Conservation (phyloP, 2,329 filamentous ascomycete species). For the Drechslerella stenobrocha region DNA sequence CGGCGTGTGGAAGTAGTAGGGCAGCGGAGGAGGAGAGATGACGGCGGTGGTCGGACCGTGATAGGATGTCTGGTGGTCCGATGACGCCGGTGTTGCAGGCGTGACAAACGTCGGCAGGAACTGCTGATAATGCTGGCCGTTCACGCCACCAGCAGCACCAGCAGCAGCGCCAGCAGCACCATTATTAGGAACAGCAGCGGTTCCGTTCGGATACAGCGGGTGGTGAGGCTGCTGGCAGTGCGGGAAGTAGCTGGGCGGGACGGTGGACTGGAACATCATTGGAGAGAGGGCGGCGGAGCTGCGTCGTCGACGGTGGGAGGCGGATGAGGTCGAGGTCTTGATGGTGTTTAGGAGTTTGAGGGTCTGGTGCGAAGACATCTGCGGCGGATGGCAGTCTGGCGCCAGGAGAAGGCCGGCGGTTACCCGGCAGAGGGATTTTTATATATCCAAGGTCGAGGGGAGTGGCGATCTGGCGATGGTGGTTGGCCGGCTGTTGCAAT, state of each 20-base stretch:
- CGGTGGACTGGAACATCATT: conserved; percentile 33
- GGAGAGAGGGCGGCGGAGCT: conserved; percentile 29
- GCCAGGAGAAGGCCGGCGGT: not conserved
- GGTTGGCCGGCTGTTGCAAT: conserved; percentile 23
- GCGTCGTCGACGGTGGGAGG: conserved; percentile 34
- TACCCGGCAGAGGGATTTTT: conserved; percentile 10
- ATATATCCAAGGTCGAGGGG: conserved; percentile 21
- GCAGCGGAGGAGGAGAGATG: conserved; percentile 21
- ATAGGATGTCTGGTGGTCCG: conserved; percentile 48
- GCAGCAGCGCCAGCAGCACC: not conserved
- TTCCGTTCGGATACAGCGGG: not conserved
- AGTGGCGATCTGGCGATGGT: not conserved
- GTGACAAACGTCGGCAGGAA: conserved; percentile 47
- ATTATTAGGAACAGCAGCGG: conserved; percentile 9
- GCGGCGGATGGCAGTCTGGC: not conserved
- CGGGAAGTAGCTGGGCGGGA: conserved; percentile 33
- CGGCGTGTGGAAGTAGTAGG: conserved; percentile 43
- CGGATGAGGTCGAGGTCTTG: conserved; percentile 31
- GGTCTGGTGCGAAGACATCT: conserved; percentile 41
- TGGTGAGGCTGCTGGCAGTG: conserved; percentile 29
- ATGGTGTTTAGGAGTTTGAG: conserved; percentile 48
- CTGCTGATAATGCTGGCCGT: conserved; percentile 38
- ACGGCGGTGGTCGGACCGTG: conserved; percentile 39
- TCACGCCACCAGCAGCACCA: not conserved
- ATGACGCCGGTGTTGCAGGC: conserved; percentile 49